phyloP scores from a whole-genome alignment of 192 early-diverging fungal species.

The Phlyctochytrium arcticum region DNA sequence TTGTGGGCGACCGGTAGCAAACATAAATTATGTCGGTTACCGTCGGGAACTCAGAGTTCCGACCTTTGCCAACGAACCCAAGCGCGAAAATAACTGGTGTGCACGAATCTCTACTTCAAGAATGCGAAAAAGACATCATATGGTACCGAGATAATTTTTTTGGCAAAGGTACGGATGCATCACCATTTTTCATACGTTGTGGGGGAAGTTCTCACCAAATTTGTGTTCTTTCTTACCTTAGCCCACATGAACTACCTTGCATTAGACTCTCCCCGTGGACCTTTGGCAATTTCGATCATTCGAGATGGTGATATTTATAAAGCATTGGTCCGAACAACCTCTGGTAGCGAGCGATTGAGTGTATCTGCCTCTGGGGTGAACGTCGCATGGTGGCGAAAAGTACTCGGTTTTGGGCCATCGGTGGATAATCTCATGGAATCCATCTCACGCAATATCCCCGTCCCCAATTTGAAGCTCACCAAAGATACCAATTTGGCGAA shows the following conservation, averaged over 20 bases:
- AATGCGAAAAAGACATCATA: conserved; percentile 66
- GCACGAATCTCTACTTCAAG: conserved; percentile 57
- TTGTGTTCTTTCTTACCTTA: conserved; percentile 15
- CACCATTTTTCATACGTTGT: background rate
- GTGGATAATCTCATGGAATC: conserved; percentile 45
- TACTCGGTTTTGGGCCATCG: conserved; percentile 46
- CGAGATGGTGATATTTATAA: conserved; percentile 49
- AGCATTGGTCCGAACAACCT: conserved; percentile 42
- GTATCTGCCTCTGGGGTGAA: conserved; percentile 35
- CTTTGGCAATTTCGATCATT: conserved; percentile 49
- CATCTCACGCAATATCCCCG: conserved; percentile 49
- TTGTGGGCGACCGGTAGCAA: too few species aligned
- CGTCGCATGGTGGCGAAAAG: conserved; percentile 38
- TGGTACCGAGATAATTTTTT: conserved; percentile 64
- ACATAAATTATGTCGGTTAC: conserved; percentile 40
- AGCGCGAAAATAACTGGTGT: conserved; percentile 46
- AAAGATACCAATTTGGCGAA: conserved; percentile 59
- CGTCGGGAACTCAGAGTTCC: conserved; percentile 46
- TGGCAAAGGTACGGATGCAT: conserved; percentile 43
- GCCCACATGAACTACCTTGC: conserved; percentile 49
- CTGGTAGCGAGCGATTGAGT: conserved; percentile 56
- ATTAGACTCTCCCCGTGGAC: conserved; percentile 41
- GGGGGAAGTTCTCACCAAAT: conserved; percentile 6
- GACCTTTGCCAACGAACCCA: conserved; percentile 35
- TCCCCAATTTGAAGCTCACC: conserved; percentile 52